Evolutionary conservation across 1,139 yeast species (phyloP), one percentile per base, ranked within the genome.

Genomic region (Torulaspora pretoriensis): DNA sequence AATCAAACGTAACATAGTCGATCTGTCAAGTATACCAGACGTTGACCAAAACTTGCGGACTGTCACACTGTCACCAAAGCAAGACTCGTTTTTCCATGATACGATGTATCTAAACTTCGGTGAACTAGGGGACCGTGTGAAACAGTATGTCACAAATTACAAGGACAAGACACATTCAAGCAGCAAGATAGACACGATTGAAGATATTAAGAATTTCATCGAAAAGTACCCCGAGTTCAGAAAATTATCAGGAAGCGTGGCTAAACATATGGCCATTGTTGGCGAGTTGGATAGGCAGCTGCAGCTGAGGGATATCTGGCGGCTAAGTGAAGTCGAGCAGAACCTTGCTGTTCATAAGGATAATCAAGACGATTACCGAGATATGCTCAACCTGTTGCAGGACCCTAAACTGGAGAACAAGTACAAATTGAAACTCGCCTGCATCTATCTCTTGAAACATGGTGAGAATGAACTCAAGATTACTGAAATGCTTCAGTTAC

Each of bases 141-240:
- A 88, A 60, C 81, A 77, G 47, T 88, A 87, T 59, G 97, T 94
- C 29, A 83, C 82, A 45, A 81, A 80, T 43, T 92, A 89, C 66
- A 94, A 88, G 59, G 65, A 74, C 25, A 87, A 86, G 59, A 86
- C 97, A 0, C 83, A 89, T 56, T 78, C 83, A 31, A 80, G 80
- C 50, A 81, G 80, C 53, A 74, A 89, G 48, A 72, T 77, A 31
- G 84, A 81, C 53, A 81, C 92, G 42, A 79, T 92, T 42, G 79
- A 84, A 7, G 98, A 94, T 57, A 83, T 92, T 77, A 94, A 90
- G 64, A 80, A 81, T 55, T 86, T 90, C 59, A 81, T 92, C 47
- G 95, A 92, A 50, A 88, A 87, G 54, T 89, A 85, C 58, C 99
- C 98, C 1, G 97, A 92, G 62, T 90, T 85, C 62, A 82, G 89